Evolutionary conservation across 441 rosid genomes (phyloP).

Genomic region (Aquilaria agallochum): DNA sequence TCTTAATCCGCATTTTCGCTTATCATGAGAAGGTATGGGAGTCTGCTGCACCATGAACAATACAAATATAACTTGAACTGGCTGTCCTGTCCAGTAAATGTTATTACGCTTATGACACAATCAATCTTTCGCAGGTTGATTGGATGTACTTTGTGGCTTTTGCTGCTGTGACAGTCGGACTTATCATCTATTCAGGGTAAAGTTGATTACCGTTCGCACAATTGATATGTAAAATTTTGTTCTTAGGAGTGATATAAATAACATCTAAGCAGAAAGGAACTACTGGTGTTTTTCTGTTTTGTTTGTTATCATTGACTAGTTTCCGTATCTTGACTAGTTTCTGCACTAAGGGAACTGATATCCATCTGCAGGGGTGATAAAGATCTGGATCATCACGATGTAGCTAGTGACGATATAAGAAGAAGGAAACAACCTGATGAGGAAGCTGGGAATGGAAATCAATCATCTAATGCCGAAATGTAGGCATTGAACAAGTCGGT

Average conservation of each 20-base stretch:
- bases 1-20: conserved; percentile 69
- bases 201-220: neutral
- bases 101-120: conserved; percentile 1
- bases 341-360: neutral
- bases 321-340: neutral
- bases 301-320: neutral
- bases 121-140: conserved; percentile 48
- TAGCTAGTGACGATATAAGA: conserved; percentile 33
- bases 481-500: no score
- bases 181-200: conserved; percentile 73
- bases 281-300: no score
- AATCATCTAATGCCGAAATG: no score
- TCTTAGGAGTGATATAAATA: neutral
- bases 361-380: conserved; percentile 48
- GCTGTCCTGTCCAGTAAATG: neutral
- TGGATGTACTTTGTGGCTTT: conserved; percentile 86
- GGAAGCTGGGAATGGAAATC: conserved; percentile 27
- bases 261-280: neutral
- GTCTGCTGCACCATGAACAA: neutral
- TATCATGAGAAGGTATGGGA: conserved; percentile 80
- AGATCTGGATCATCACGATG: conserved; percentile 35
- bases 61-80: neutral
- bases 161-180: conserved; percentile 61
- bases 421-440: conserved; percentile 38
- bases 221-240: no score